Conservation (phyloP, 2,329 filamentous ascomycete genomes). For the Zelopaecilomyces penicillatus region DNA sequence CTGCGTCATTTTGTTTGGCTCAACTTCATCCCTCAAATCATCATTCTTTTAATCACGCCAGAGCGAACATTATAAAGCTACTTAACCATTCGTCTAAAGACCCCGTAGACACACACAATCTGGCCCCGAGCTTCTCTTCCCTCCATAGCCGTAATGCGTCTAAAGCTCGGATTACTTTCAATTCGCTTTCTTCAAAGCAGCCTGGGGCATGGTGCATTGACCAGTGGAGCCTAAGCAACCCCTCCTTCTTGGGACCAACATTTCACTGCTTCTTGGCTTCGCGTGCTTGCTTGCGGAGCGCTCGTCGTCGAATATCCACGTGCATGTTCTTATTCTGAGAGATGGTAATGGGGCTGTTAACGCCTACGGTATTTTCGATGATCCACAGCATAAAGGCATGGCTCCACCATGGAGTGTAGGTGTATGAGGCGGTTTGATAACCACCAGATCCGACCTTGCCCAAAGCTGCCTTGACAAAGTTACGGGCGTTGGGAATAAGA, state of each 20-base stretch:
- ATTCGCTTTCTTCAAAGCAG: no score
- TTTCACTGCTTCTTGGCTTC: constrained; percentile 60
- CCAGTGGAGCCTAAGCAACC: no score
- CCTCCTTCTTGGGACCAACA: neutral
- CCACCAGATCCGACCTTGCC: constrained; percentile 74
- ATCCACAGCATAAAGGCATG: constrained; percentile 85
- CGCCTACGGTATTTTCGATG: constrained; percentile 51
- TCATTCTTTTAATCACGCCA: no score
- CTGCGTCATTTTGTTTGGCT: no score
- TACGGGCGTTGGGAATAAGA: constrained; percentile 71
- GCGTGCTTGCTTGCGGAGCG: constrained; percentile 74
- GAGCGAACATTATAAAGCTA: no score
- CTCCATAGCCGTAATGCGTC: no score
- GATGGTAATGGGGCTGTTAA: constrained; percentile 38
- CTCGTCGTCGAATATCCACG: constrained; percentile 70
- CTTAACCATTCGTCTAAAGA: no score
- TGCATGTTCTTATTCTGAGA: constrained; percentile 61
- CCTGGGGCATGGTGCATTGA: no score
- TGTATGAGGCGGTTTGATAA: constrained; percentile 71
- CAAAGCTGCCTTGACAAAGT: constrained; percentile 72
- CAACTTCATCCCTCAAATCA: no score
- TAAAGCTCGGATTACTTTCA: no score
- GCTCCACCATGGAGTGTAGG: constrained; percentile 87
- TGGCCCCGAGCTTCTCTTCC: no score
- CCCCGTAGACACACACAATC: no score